These are phyloP conservation scores for Globisporangium canariense DNA, from an alignment of 352 stramenopile species.

Conservation along the genomic window DNA sequence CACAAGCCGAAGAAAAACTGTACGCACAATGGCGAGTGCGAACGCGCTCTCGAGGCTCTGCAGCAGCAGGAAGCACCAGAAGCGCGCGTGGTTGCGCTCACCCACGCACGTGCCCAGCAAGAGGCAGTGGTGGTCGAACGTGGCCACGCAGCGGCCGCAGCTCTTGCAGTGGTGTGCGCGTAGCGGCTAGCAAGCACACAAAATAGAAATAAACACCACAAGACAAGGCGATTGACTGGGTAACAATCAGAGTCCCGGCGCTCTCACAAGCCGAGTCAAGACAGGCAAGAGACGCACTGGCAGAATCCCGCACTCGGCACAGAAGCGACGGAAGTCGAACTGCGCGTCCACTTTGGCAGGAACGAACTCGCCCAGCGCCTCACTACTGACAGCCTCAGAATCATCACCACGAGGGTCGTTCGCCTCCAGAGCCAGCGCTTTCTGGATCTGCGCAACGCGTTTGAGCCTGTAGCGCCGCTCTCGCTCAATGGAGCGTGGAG, in stretches of 20 bases:
- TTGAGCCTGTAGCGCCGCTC: slow-evolving; percentile 19
- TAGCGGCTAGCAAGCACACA: slow-evolving; percentile 40
- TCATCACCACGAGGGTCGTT: neutral
- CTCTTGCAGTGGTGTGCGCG: slow-evolving; percentile 82
- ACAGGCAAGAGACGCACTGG: slow-evolving; percentile 11
- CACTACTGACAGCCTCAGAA: neutral
- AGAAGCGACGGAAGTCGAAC: slow-evolving; percentile 19
- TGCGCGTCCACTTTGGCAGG: neutral
- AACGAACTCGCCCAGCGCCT: neutral
- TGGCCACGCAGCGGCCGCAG: slow-evolving; percentile 82
- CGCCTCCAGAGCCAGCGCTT: slow-evolving; percentile 11
- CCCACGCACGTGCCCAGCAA: slow-evolving; percentile 87
- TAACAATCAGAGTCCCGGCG: too few species aligned
- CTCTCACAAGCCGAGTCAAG: neutral
- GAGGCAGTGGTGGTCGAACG: slow-evolving; percentile 92
- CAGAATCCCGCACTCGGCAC: slow-evolving; percentile 26
- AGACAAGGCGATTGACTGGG: neutral
- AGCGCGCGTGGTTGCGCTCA: slow-evolving; percentile 88
- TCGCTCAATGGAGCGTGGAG: too few species aligned
- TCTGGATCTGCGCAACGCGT: slow-evolving; percentile 30
- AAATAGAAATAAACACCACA: neutral
- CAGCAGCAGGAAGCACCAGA: slow-evolving; percentile 66
- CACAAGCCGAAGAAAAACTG: neutral
- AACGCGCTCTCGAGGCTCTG: slow-evolving; percentile 29
- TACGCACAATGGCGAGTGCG: slow-evolving; percentile 27